Percentiles rank a stretch among this genome's conserved stretches.
Conservation (phyloP, 1,284 basidiomycete genomes). For the Phylloporus gajari region DNA sequence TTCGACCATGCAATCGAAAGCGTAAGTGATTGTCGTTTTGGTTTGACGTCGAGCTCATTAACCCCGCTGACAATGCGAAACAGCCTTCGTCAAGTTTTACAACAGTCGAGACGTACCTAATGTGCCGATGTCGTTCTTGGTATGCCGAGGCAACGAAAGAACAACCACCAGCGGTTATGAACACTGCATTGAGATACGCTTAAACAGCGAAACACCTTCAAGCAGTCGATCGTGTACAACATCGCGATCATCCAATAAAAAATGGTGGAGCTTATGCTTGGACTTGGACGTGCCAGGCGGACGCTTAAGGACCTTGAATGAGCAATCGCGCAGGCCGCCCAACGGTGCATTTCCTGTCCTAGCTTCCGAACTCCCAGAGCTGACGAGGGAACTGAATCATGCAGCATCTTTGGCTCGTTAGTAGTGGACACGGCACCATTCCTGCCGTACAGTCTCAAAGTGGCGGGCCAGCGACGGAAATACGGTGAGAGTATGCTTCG, state of each 20-base stretch:
- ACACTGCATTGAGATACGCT: constrained; percentile 80
- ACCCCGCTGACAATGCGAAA: constrained; percentile 77
- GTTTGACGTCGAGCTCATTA: neutral
- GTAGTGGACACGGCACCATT: constrained; percentile 77
- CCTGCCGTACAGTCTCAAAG: constrained; percentile 86
- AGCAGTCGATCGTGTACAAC: constrained; percentile 88
- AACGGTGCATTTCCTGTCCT: constrained; percentile 68
- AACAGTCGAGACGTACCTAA: constrained; percentile 76
- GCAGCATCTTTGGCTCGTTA: constrained; percentile 83
- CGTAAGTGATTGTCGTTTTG: constrained; percentile 61
- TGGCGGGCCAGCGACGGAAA: constrained; percentile 87
- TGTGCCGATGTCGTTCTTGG: constrained; percentile 90
- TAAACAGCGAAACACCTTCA: constrained; percentile 73
- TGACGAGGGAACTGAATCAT: constrained; percentile 41
- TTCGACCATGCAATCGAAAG: constrained; percentile 94
- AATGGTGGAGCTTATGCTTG: constrained; percentile 87
- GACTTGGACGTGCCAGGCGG: constrained; percentile 77
- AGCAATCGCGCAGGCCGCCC: constrained; percentile 83
- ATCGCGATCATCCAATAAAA: constrained; percentile 98
- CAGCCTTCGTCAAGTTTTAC: constrained; percentile 82
- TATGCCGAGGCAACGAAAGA: constrained; percentile 92
- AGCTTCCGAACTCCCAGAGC: neutral
- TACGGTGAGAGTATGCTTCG: constrained; percentile 83
- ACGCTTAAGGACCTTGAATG: constrained; percentile 81
- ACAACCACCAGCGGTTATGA: constrained; percentile 82